A percentile compares a stretch with the other conserved stretches of the same genome.
Evolutionary conservation across 176 grass and related monocot species (phyloP).

Genomic region (Puccinellia tenuiflora): DNA sequence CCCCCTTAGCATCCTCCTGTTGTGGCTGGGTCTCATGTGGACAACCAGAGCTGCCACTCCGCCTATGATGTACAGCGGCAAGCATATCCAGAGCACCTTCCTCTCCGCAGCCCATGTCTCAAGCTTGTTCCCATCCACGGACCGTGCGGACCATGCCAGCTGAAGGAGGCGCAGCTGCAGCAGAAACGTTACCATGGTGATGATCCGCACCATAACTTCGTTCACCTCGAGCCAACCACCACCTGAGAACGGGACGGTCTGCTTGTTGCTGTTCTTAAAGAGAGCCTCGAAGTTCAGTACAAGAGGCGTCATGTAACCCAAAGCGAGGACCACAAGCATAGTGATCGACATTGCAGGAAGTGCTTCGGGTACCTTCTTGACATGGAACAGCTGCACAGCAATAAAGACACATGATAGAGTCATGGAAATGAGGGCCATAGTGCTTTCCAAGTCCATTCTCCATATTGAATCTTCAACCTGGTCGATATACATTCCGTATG

Average conservation of each 20-base stretch:
- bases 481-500: slow-evolving; percentile 39
- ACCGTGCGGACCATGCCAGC: slow-evolving; percentile 68
- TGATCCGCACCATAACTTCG: slow-evolving; percentile 72
- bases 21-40: slow-evolving; percentile 37
- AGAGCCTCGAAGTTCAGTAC: slow-evolving; percentile 78
- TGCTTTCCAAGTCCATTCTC: slow-evolving; percentile 83
- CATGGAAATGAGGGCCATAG: slow-evolving; percentile 72
- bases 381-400: slow-evolving; percentile 66
- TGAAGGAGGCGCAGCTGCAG: slow-evolving; percentile 79
- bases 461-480: slow-evolving; percentile 47
- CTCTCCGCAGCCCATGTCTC: slow-evolving; percentile 66
- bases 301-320: slow-evolving; percentile 75
- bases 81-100: slow-evolving; percentile 71
- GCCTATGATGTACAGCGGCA: slow-evolving; percentile 76
- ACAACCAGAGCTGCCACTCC: slow-evolving; percentile 42
- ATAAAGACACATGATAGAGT: slow-evolving; percentile 65
- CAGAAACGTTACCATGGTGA: slow-evolving; percentile 69
- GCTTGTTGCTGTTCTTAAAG: slow-evolving; percentile 53
- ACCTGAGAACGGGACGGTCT: slow-evolving; percentile 33
- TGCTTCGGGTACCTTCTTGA: slow-evolving; percentile 44
- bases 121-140: slow-evolving; percentile 36
- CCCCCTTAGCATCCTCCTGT: slow-evolving; percentile 11
- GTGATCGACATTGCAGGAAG: slow-evolving; percentile 71
- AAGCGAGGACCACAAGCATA: slow-evolving; percentile 64
- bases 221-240: slow-evolving; percentile 78